Evolutionary conservation across 768 basidiomycete genomes (phyloP), one percentile per base, ranked within the genome.

Genomic region (Trametes meyenii): DNA sequence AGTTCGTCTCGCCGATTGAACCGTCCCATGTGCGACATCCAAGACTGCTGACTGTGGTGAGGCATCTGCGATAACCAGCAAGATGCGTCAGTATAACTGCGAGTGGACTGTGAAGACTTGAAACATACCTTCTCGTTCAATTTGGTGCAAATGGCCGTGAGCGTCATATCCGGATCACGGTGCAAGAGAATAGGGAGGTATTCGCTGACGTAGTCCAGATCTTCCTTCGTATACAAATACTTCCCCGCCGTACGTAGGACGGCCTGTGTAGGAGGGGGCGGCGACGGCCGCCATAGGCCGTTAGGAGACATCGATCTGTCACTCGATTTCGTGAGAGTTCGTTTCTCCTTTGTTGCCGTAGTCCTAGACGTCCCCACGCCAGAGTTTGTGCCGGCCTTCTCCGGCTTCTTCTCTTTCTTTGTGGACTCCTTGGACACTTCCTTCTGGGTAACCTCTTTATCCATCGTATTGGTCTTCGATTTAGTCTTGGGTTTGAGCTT

Each of bases 1-100:
- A 88, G 60, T 42, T 77, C 72, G 11, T 74, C 68, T 23, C 72
- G 78, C 40, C 55, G 70, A 69, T 53, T 61, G 62, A 33, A 64
- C 45, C 19, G 46, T 0, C 39, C 19, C 7, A 85, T 51, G 49
- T 79, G 77, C n/a, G 67, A 69, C 35, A 55, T 64, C 87, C 87
- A 90, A 14, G 86, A 87, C 8, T 36, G 68, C 5, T 66, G 13
- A 2, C 77, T 66, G 69, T 90, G 89, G 64, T 85, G 81, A 26
- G 86, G 82, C 76, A 90, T 77, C 89, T 90, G 58, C 12, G 44
- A 48, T 23, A 55, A 26, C 57, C 36, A 35, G 42, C 16, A 57
- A 66, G 50, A 58, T 33, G 38, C 1, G 17, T 16, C 17, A 12
- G 43, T 16, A 51, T 29, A 11, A 4, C 13, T 5, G 24, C 26